A percentile compares a stretch with the other conserved stretches of the same genome.
Conservation (phyloP, 805 yeast species). For the Saturnispora saitoi region DNA sequence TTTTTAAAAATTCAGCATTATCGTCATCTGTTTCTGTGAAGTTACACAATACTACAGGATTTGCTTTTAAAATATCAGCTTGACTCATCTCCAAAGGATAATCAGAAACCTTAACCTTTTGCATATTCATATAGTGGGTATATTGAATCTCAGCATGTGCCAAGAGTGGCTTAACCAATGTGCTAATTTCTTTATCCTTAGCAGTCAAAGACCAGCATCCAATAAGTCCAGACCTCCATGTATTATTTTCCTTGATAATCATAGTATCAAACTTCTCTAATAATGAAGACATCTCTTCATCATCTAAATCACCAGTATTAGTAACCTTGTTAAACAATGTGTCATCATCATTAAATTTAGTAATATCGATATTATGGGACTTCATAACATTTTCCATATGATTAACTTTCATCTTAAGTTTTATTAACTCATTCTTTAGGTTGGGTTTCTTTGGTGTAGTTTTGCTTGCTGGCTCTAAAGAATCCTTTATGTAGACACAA, state of each 20-base stretch:
- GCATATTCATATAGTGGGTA: constrained; percentile 17
- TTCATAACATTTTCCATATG: constrained; percentile 30
- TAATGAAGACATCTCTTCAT: constrained; percentile 32
- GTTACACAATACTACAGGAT: not conserved
- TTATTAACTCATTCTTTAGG: constrained; percentile 32
- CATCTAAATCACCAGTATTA: constrained; percentile 4
- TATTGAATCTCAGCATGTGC: constrained; percentile 22
- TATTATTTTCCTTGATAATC: constrained; percentile 35
- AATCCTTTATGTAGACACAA: constrained; percentile 37
- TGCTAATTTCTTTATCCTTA: constrained; percentile 30
- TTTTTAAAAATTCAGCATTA: constrained; percentile 1
- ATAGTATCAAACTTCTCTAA: constrained; percentile 34
- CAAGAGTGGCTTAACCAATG: constrained; percentile 25
- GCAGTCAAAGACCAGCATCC: constrained; percentile 31
- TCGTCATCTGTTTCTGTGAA: not conserved
- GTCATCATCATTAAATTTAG: constrained; percentile 12
- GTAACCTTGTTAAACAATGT: constrained; percentile 6
- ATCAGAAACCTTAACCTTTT: constrained; percentile 14
- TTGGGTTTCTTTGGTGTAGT: constrained; percentile 25
- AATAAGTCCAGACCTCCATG: constrained; percentile 37
- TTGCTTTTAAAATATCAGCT: constrained; percentile 20
- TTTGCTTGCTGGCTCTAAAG: constrained; percentile 12
- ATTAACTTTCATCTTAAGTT: constrained; percentile 32
- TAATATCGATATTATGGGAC: constrained; percentile 23
- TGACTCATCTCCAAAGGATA: constrained; percentile 34